Evolutionary conservation across 176 grass and related monocot species (phyloP), one percentile per base, ranked within the genome.

Genomic region (Juncus inflexus): DNA sequence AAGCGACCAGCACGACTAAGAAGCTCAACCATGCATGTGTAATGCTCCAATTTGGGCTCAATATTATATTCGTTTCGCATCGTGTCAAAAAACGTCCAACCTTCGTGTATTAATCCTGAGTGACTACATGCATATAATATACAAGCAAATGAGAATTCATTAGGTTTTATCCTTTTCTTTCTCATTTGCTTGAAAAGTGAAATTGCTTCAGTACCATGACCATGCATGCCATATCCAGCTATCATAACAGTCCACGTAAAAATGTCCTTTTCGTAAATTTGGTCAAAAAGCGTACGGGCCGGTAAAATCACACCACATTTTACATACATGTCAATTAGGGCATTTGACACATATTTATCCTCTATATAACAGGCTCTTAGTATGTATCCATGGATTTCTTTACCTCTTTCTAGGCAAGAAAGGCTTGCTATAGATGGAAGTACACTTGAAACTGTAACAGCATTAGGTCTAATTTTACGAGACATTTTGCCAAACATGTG

Each of bases 231-330:
- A 61, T 88, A 96, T 61, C 84, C 84, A 83, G 91, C 81, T 70
- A 96, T 80, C 87, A 90, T 90, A 72, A 96, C 78, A 50, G 87
- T 96, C 91, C 91, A 96, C 50, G 87, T 85, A 78, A 90, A 72
- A 64, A 83, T 78, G 55, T 90, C 77, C 69, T 83, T 91, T 43
- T 72, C 73, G 69, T 65, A 61, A 72, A 96, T 86, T 55, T 42
- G 64, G 77, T 96, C 79, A 79, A 88, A 91, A 65, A 91, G 12
- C 36, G 55, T 12, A 16, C 51, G 70, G 37, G 82, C 84, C 19
- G 81, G 66, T 19, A 81, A 62, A 60, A 96, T 65, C 12, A 82
- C 84, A 65, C 92, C 82, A 1, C 92, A 91, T 58, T 91, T 91
- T 12, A 74, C 77, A 72, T 96, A 96, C 87, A 86, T 86, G 80